Percentiles rank a stretch among this genome's conserved stretches.
Conservation (phyloP, 2,329 filamentous ascomycete genomes). For the Ceratocystis cubensis region DNA sequence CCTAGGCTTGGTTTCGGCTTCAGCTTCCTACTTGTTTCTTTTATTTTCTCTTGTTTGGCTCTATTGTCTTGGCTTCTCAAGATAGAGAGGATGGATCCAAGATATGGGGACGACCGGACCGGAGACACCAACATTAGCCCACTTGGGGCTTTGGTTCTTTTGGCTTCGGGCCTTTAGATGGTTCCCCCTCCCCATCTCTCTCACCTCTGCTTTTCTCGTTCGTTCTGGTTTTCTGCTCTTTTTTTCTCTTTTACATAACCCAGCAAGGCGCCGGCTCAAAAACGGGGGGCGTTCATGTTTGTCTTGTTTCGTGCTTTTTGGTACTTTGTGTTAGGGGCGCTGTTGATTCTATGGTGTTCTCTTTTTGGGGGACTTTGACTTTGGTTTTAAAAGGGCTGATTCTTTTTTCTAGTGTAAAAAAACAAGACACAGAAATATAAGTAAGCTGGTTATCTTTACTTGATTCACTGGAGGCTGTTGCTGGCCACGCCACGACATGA, state of each 20-base stretch:
- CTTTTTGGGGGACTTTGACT: background rate
- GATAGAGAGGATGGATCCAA: background rate
- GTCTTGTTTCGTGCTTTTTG: background rate
- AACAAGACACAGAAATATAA: too few relatives aligned
- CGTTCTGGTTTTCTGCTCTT: background rate
- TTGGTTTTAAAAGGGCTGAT: background rate
- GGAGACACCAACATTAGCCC: background rate
- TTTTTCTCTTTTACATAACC: background rate
- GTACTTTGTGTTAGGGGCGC: background rate
- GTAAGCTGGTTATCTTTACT: too few relatives aligned
- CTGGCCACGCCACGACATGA: too few relatives aligned
- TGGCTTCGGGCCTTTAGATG: slow-evolving; percentile 11
- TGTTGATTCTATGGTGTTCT: slow-evolving; percentile 1
- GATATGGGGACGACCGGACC: slow-evolving; percentile 10
- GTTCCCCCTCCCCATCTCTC: background rate
- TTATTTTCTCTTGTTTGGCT: background rate
- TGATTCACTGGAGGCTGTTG: too few relatives aligned
- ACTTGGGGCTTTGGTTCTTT: background rate
- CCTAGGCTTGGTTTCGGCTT: background rate
- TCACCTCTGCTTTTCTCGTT: background rate
- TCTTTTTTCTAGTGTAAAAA: too few relatives aligned
- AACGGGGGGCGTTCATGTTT: slow-evolving; percentile 2
- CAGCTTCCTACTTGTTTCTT: background rate
- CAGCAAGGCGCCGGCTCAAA: slow-evolving; percentile 8
- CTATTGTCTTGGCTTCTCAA: background rate